phyloP scores from a whole-genome alignment of 352 stramenopile genomes.

The Globisporangium paddicum region DNA sequence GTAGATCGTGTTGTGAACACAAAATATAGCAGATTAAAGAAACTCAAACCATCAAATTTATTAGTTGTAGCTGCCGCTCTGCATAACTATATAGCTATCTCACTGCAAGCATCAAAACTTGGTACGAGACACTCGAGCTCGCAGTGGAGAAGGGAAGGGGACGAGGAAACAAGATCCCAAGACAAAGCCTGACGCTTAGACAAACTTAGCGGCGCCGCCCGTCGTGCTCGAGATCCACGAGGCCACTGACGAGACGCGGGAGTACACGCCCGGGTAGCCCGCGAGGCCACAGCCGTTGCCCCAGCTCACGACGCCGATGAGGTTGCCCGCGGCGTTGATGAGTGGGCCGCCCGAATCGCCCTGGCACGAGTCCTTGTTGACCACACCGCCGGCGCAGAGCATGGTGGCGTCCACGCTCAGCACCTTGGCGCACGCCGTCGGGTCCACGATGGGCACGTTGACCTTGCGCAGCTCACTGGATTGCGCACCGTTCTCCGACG shows the following conservation, averaged over 20 bases:
- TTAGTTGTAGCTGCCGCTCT: too few species aligned
- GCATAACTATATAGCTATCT: too few species aligned
- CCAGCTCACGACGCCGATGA: conserved; percentile 64
- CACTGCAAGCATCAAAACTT: too few species aligned
- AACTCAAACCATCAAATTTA: too few species aligned
- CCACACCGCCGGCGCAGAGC: conserved; percentile 45
- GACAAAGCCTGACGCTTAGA: too few species aligned
- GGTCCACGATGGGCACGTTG: conserved; percentile 31
- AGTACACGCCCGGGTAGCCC: conserved; percentile 54
- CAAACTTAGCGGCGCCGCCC: too few species aligned
- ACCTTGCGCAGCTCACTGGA: conserved; percentile 31
- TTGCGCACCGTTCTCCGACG: conserved; percentile 7
- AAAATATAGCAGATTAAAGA: too few species aligned
- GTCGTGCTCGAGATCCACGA: too few species aligned
- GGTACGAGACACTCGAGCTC: too few species aligned
- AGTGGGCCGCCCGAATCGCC: conserved; percentile 53
- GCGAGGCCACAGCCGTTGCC: conserved; percentile 46
- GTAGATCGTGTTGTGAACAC: too few species aligned
- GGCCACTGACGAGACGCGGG: conserved; percentile 36
- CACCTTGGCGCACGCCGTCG: conserved; percentile 24
- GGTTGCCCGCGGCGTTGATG: conserved; percentile 24
- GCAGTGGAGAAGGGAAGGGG: too few species aligned
- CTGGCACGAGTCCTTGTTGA: conserved; percentile 44
- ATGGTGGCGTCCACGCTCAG: conserved; percentile 40
- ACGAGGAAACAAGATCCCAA: too few species aligned